These are phyloP conservation scores for Paraconiothyrium brasiliense DNA, from an alignment of 2,329 filamentous ascomycete genomes.

Conservation along the genomic window DNA sequence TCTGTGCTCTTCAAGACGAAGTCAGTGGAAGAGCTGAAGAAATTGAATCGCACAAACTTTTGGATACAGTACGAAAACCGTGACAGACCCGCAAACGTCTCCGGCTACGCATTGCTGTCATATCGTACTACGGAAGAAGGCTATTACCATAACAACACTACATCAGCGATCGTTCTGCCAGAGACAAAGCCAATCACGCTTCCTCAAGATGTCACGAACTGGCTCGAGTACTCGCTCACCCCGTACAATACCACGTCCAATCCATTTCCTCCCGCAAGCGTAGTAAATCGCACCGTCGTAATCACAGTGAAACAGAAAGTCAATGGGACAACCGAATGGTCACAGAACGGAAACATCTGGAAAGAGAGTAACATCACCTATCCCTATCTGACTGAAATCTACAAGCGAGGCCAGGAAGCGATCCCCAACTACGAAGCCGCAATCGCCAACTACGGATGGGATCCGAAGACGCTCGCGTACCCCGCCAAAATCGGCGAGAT, in stretches of 20 bases:
- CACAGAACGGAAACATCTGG: conserved; percentile 30
- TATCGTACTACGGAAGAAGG: conserved; percentile 43
- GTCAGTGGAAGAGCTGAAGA: conserved; percentile 54
- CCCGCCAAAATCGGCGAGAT: conserved; percentile 66
- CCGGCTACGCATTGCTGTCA: conserved; percentile 61
- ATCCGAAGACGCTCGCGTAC: conserved; percentile 61
- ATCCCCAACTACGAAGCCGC: conserved; percentile 65
- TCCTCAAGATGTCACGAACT: conserved; percentile 46
- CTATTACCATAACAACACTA: conserved; percentile 14
- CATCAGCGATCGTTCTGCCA: conserved; percentile 18
- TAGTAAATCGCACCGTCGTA: conserved; percentile 48
- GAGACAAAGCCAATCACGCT: conserved; percentile 39
- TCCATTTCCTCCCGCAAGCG: conserved; percentile 44
- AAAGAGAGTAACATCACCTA: conserved; percentile 22
- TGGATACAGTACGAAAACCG: conserved; percentile 57
- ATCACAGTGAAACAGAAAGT: conserved; percentile 36
- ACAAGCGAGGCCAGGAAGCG: conserved; percentile 48
- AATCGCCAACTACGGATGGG: conserved; percentile 62
- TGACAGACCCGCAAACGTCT: conserved; percentile 58
- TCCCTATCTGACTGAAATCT: conserved; percentile 65
- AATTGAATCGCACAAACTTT: conserved; percentile 53
- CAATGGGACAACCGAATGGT: conserved; percentile 33
- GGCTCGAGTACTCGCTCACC: conserved; percentile 51
- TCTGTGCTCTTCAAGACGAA: conserved; percentile 66
- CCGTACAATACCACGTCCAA: conserved; percentile 40